These are phyloP conservation scores for Caulochytrium protostelioides DNA, from an alignment of 371 early-diverging fungal genomes.

Conservation along the genomic window DNA sequence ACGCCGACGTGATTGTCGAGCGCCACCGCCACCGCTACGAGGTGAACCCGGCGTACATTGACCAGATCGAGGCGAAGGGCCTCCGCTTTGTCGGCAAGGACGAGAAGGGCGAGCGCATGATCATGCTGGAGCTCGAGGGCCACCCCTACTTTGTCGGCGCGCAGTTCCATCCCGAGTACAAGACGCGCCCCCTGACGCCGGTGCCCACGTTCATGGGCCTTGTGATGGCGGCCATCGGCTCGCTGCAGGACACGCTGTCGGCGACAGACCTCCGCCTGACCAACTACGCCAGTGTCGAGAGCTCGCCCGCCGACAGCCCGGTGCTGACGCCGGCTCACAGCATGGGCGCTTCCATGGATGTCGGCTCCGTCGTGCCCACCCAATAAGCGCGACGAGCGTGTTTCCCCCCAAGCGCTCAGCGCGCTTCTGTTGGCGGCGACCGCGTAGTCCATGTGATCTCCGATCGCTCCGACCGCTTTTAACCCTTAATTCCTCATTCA, in stretches of 20 bases:
- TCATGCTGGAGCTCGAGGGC: slow-evolving; percentile 64
- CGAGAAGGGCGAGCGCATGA: slow-evolving; percentile 87
- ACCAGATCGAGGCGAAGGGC: slow-evolving; percentile 58
- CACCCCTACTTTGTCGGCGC: slow-evolving; percentile 94
- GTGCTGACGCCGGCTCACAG: no score
- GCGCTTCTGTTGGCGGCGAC: no score
- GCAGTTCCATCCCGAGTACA: slow-evolving; percentile 99
- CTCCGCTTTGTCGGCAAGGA: slow-evolving; percentile 82
- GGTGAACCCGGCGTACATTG: slow-evolving; percentile 71
- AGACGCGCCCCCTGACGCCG: slow-evolving; percentile 81
- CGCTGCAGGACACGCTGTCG: slow-evolving; percentile 11
- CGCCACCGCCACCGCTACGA: slow-evolving; percentile 98
- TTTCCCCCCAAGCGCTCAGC: no score
- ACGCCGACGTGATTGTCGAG: slow-evolving; percentile 46
- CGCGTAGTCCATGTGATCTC: no score
- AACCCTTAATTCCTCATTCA: no score
- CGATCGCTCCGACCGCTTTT: no score
- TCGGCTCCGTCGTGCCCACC: no score
- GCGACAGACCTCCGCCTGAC: no score
- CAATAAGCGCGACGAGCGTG: no score
- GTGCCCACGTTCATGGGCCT: slow-evolving; percentile 86
- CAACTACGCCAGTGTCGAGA: no score
- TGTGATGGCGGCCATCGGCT: slow-evolving; percentile 52
- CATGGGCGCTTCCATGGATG: no score
- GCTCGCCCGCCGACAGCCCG: no score